These are phyloP conservation scores for Litchi chinensis DNA, from an alignment of 345 rosid species.

Conservation along the genomic window DNA sequence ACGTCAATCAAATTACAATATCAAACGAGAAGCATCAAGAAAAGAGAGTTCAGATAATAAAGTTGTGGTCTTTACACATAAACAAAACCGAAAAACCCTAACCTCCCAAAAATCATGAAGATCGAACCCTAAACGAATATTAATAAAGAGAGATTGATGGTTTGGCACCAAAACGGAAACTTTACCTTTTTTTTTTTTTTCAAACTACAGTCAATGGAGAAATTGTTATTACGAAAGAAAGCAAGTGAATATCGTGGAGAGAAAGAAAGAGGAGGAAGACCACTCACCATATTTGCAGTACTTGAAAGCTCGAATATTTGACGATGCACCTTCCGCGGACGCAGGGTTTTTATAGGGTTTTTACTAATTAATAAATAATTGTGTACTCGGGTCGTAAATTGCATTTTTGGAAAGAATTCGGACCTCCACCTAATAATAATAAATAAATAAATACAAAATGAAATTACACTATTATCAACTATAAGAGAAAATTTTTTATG, in stretches of 20 bases:
- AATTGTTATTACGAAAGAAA: neutral
- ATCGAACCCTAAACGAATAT: conserved; percentile 5
- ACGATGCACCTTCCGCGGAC: neutral
- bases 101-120: neutral
- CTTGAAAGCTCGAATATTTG: neutral
- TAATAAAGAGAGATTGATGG: neutral
- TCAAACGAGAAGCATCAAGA: neutral
- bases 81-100: neutral
- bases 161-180: neutral
- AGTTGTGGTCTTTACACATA: neutral
- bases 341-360: conserved; percentile 15
- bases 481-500: too few species aligned
- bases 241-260: neutral
- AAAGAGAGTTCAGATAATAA: neutral
- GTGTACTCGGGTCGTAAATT: neutral
- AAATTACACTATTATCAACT: too few species aligned
- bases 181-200: neutral
- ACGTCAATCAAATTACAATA: neutral
- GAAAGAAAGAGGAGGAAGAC: neutral
- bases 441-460: neutral
- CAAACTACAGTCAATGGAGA: neutral
- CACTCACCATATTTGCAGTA: conserved; percentile 27
- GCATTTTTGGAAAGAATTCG: neutral
- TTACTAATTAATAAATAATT: neutral
- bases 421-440: neutral